Percentiles rank a stretch among this genome's conserved stretches.
Conservation (phyloP, 345 rosid species). For the Salix udensis region DNA sequence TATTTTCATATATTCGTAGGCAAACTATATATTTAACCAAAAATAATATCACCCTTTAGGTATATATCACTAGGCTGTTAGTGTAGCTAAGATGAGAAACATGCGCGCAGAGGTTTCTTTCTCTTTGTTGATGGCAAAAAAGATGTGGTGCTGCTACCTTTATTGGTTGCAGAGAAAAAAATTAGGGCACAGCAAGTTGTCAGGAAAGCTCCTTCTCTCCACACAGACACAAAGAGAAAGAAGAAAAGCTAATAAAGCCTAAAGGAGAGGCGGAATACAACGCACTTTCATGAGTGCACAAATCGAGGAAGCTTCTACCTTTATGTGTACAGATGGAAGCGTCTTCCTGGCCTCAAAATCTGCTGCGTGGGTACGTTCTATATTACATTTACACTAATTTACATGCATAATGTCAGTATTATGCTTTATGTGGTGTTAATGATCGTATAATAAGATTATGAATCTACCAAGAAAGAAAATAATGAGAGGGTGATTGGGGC, state of each 20-base stretch:
- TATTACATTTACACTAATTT: not conserved
- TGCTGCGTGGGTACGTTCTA: not conserved
- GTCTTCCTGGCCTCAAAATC: conserved; percentile 10
- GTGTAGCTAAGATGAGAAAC: not conserved
- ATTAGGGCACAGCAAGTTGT: conserved; percentile 48
- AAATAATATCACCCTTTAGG: not conserved
- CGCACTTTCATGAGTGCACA: conserved; percentile 48
- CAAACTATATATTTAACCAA: not conserved
- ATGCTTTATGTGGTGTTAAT: not conserved
- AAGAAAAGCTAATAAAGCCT: conserved; percentile 38
- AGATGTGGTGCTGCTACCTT: conserved; percentile 33
- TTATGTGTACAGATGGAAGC: conserved; percentile 24
- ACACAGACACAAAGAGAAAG: conserved; percentile 14
- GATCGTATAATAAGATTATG: not conserved
- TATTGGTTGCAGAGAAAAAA: conserved; percentile 44
- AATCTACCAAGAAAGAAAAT: not conserved
- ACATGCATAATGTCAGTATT: not conserved
- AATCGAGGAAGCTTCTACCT: conserved; percentile 74
- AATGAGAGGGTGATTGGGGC: not conserved
- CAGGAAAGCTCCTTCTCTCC: conserved; percentile 49
- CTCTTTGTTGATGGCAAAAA: not conserved
- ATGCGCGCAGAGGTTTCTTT: not conserved
- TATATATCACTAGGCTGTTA: not conserved
- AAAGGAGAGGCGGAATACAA: conserved; percentile 38
- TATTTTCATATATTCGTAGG: not conserved